These are phyloP conservation scores for Plasmodium blacklocki DNA, from an alignment of 169 alveolate genomes.

Conservation along the genomic window DNA sequence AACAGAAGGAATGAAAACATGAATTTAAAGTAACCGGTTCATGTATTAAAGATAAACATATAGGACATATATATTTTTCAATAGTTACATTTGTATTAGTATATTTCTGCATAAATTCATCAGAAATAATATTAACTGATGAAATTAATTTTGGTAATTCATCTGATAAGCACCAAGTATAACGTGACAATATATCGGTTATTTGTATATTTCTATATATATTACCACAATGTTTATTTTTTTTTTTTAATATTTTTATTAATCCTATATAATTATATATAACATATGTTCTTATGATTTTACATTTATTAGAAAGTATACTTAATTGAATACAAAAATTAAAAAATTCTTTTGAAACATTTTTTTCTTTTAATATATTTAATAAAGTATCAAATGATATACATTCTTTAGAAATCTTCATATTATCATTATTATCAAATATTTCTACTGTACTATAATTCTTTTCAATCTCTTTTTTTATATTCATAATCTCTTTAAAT, in stretches of 20 bases:
- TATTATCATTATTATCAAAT: conserved; percentile 24
- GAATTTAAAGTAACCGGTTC: conserved; percentile 66
- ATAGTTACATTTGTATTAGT: not conserved
- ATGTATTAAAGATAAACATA: conserved; percentile 36
- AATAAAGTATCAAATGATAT: conserved; percentile 33
- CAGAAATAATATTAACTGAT: conserved; percentile 46
- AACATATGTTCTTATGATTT: conserved; percentile 32
- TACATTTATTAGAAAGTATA: conserved; percentile 43
- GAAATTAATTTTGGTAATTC: conserved; percentile 37
- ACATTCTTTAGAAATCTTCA: conserved; percentile 13
- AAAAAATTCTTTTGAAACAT: conserved; percentile 41
- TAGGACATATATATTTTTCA: conserved; percentile 60
- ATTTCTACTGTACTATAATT: not conserved
- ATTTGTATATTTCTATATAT: conserved; percentile 2
- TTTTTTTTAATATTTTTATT: conserved; percentile 39
- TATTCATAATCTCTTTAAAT: conserved; percentile 18
- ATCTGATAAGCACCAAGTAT: conserved; percentile 58
- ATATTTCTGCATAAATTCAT: conserved; percentile 40
- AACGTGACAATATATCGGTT: conserved; percentile 14
- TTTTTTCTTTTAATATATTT: conserved; percentile 33
- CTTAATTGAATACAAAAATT: conserved; percentile 53
- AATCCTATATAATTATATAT: conserved; percentile 45
- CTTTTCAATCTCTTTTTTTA: conserved; percentile 49
- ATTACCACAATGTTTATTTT: conserved; percentile 14
- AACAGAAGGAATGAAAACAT: conserved; percentile 59